A percentile compares a stretch with the other conserved stretches of the same genome.
Evolutionary conservation across 495 filamentous ascomycete species (phyloP).

Genomic region (Trichoderma reesei): DNA sequence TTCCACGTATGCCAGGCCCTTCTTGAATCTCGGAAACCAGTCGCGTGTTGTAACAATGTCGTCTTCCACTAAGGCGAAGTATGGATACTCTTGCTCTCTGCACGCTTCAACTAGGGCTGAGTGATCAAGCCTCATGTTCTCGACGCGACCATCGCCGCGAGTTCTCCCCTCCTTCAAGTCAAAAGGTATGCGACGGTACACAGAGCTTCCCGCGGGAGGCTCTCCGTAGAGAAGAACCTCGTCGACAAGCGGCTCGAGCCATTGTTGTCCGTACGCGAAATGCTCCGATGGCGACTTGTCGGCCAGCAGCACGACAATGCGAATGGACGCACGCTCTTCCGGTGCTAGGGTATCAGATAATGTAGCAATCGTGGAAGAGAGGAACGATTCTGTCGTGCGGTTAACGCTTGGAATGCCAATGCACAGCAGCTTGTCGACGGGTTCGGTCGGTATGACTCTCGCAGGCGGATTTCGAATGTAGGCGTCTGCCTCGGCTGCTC

Average conservation of each 20-base stretch:
- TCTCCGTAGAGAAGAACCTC: constrained; percentile 36
- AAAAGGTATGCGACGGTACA: constrained; percentile 20
- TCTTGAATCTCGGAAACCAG: constrained; percentile 38
- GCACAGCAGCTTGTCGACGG: constrained; percentile 17
- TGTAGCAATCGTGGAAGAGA: constrained; percentile 41
- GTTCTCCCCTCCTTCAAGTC: constrained; percentile 15
- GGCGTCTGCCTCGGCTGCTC: constrained; percentile 7
- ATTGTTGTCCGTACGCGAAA: constrained; percentile 37
- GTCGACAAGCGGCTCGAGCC: constrained; percentile 39
- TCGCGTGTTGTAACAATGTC: constrained; percentile 42
- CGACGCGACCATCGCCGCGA: constrained; percentile 16
- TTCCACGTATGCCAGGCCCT: constrained; percentile 28
- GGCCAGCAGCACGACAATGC: constrained; percentile 44
- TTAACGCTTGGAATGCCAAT: constrained; percentile 25
- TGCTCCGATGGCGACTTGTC: constrained; percentile 39
- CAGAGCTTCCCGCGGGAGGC: constrained; percentile 8
- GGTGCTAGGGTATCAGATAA: constrained; percentile 39
- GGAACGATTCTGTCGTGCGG: constrained; percentile 27
- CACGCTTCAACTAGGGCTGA: constrained; percentile 40
- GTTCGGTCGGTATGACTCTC: neutral
- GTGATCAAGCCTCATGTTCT: constrained; percentile 33
- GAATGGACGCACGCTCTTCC: constrained; percentile 35
- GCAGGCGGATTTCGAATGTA: constrained; percentile 1
- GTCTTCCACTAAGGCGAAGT: constrained; percentile 47
- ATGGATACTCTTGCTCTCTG: constrained; percentile 32